Evolutionary conservation across 257 asterid genomes (phyloP), one percentile per base, ranked within the genome.

Genomic region (Ilex aquifolium): DNA sequence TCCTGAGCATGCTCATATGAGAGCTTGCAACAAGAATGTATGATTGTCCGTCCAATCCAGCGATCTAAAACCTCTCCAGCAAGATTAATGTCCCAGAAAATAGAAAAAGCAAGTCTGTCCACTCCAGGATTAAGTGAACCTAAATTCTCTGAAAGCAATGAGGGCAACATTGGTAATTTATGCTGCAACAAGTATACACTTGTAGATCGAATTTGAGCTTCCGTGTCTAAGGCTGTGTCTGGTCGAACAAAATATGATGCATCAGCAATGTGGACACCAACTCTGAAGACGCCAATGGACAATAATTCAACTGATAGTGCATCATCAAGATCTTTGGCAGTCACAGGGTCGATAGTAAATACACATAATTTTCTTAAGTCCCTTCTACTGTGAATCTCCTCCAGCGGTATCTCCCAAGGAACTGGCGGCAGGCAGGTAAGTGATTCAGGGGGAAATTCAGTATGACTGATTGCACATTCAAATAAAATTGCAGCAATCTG

Each of bases 231-330:
- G 68, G 95, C 77, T 52, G 93, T 80, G 64, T 74, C 84, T 13
- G 98, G 95, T n/a, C 30, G 72, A 39, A 91, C 95, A 67, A 88
- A 91, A 74, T 85, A 83, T 16, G 98, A 88, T 52, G 72, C 95
- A 64, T 91, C 98, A 42, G 98, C 85, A 61, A 88, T 77, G 73
- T 91, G 98, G 67, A 91, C 93, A 53, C 98, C 98, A 32, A 91
- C 95, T 72, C 95, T 79, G 17, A 71, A 73, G 77, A 31, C 71
- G 21, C 88, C 88, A 40, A 72, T 60, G 14, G 90, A 58, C 64
- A 83, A 67, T 51, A 48, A 74, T 54, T 88, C 88, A 57, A 85
- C 77, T 0, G 98, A 91, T 50, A 91, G 74, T 32, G 98, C 97
- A 82, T 91, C 98, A 73, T 91, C 97, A 58, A 88, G 91, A 72